phyloP scores from a whole-genome alignment of 1,139 yeast genomes.

The Candida albicans region DNA sequence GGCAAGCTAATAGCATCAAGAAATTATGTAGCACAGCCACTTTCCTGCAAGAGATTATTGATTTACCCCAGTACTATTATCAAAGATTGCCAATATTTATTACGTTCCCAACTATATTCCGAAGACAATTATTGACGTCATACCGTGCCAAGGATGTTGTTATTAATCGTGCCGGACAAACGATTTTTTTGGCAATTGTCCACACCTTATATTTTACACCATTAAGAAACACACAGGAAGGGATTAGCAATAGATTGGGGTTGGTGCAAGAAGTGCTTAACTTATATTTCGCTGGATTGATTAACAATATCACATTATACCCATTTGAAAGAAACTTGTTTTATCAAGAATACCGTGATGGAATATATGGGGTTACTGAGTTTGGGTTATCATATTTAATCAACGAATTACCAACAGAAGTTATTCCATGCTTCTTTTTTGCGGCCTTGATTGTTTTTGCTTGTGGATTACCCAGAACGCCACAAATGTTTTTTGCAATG shows the following conservation, averaged over 20 bases:
- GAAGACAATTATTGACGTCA: conserved; percentile 47
- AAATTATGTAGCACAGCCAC: conserved; percentile 8
- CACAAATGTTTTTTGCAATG: conserved; percentile 65
- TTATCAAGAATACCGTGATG: conserved; percentile 77
- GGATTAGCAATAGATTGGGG: conserved; percentile 69
- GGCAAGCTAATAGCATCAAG: conserved; percentile 26
- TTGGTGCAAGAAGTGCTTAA: conserved; percentile 72
- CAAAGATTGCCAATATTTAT: conserved; percentile 23
- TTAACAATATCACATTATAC: conserved; percentile 72
- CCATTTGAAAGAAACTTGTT: conserved; percentile 74
- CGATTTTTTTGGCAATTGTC: conserved; percentile 62
- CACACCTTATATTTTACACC: conserved; percentile 75
- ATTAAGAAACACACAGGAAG: conserved; percentile 53
- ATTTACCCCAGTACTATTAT: conserved; percentile 22
- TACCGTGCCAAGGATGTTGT: conserved; percentile 62
- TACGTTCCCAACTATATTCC: conserved; percentile 31
- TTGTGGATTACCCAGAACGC: conserved; percentile 71
- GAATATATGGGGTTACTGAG: conserved; percentile 65
- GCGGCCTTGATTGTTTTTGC: conserved; percentile 64
- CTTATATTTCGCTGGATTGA: conserved; percentile 75
- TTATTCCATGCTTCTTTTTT: conserved; percentile 58
- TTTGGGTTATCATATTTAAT: conserved; percentile 66
- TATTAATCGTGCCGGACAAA: conserved; percentile 67
- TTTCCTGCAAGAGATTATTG: conserved; percentile 13
- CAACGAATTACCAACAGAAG: conserved; percentile 74